Percentiles rank a stretch among this genome's conserved stretches.
phyloP scores from a whole-genome alignment of 306 rosid species.

The Fagus crenata region DNA sequence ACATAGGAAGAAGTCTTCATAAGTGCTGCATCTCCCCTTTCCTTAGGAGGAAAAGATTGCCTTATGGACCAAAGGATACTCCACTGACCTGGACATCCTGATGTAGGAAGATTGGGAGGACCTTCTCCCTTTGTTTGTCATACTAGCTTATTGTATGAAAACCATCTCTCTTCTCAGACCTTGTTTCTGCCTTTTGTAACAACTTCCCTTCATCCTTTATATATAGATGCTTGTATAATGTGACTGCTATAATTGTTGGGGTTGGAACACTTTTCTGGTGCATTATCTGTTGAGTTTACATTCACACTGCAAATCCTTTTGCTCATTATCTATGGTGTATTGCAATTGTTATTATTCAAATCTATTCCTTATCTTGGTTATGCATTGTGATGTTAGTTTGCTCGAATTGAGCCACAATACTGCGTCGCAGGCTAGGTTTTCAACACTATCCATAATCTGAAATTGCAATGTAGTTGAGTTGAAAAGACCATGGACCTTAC shows the following conservation, averaged over 20 bases:
- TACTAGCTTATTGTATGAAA: not conserved
- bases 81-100: constrained; percentile 9
- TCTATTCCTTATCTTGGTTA: not conserved
- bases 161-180: not conserved
- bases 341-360: not conserved
- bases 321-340: not conserved
- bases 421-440: not conserved
- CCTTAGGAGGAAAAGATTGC: constrained; percentile 12
- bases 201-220: constrained; percentile 1
- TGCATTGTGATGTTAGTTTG: not conserved
- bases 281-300: not conserved
- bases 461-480: not conserved
- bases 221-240: not conserved
- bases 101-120: not conserved
- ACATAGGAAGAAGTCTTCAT: not conserved
- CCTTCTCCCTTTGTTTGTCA: not conserved
- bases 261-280: not conserved
- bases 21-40: not conserved
- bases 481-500: not conserved
- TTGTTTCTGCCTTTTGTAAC: not conserved
- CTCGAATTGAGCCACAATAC: not conserved
- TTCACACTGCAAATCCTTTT: not conserved
- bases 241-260: not conserved
- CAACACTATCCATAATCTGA: not conserved
- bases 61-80: not conserved